These are phyloP conservation scores for Tricholomella constricta DNA, from an alignment of 768 basidiomycete species.

Conservation along the genomic window DNA sequence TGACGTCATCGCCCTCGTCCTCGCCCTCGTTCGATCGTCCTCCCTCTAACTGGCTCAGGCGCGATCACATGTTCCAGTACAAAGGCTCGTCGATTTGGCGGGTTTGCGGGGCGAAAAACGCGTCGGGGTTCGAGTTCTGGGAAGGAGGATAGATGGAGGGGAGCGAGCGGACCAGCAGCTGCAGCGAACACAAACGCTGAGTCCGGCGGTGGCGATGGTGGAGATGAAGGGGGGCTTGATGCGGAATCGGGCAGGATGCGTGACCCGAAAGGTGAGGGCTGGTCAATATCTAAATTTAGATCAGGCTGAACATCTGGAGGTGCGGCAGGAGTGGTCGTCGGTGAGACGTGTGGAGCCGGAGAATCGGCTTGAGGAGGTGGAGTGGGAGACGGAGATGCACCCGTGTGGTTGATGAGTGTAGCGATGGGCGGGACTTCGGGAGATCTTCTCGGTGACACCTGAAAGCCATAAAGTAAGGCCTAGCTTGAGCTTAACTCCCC, in stretches of 20 bases:
- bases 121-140: background rate
- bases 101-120: background rate
- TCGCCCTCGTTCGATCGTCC: too few relatives aligned
- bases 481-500: slow-evolving; percentile 8
- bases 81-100: background rate
- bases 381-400: too few relatives aligned
- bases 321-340: background rate
- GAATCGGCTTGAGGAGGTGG: background rate
- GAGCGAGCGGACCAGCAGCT: background rate
- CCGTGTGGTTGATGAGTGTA: too few relatives aligned
- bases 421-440: too few relatives aligned
- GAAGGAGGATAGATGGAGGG: background rate
- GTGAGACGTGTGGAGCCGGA: background rate
- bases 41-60: too few relatives aligned
- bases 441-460: background rate
- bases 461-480: slow-evolving; percentile 7
- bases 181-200: background rate
- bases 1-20: too few relatives aligned
- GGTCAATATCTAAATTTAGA: background rate
- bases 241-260: too few relatives aligned
- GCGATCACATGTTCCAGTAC: too few relatives aligned
- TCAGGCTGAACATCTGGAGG: background rate
- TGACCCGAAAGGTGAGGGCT: too few relatives aligned
- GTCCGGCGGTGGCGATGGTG: too few relatives aligned
- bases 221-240: background rate